Conservation (phyloP, 345 rosid genomes). For the Sapria himalayana region DNA sequence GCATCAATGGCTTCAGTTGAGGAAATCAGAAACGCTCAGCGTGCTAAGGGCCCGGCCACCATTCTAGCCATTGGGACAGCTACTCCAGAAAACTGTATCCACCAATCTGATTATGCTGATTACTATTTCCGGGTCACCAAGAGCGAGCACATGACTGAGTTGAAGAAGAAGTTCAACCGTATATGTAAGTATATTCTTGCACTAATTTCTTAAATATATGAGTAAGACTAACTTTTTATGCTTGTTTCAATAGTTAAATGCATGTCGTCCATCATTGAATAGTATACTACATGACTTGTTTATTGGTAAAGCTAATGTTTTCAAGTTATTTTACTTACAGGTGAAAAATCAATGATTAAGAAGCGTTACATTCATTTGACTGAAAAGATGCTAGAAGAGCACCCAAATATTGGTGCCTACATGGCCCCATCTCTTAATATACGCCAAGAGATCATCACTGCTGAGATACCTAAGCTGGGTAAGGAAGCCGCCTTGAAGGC, state of each 20-base stretch:
- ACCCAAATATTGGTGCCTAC: slow-evolving; percentile 3
- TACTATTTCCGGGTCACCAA: slow-evolving; percentile 53
- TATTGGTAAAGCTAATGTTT: too few species aligned
- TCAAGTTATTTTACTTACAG: too few species aligned
- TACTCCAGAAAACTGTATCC: slow-evolving; percentile 28
- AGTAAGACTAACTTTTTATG: too few species aligned
- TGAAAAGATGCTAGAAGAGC: not conserved
- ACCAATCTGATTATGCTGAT: slow-evolving; percentile 40
- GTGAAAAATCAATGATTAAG: slow-evolving; percentile 9
- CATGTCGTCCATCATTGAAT: too few species aligned
- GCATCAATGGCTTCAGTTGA: slow-evolving; percentile 24
- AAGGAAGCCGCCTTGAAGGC: slow-evolving; percentile 7
- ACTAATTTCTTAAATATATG: too few species aligned
- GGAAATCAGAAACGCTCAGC: slow-evolving; percentile 34
- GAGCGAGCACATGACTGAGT: slow-evolving; percentile 54
- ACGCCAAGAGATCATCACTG: slow-evolving; percentile 5
- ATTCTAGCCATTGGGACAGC: slow-evolving; percentile 51
- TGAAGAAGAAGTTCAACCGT: slow-evolving; percentile 50
- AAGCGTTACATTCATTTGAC: slow-evolving; percentile 5
- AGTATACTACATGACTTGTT: too few species aligned
- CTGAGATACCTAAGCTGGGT: slow-evolving; percentile 6
- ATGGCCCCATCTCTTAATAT: slow-evolving; percentile 3
- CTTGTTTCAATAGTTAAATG: too few species aligned
- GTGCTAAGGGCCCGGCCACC: slow-evolving; percentile 42
- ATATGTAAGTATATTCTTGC: slow-evolving; percentile 36